A percentile compares a stretch with the other conserved stretches of the same genome.
These are phyloP conservation scores for Trichocladium uniseriatum DNA, from an alignment of 495 filamentous ascomycete species.

Conservation along the genomic window DNA sequence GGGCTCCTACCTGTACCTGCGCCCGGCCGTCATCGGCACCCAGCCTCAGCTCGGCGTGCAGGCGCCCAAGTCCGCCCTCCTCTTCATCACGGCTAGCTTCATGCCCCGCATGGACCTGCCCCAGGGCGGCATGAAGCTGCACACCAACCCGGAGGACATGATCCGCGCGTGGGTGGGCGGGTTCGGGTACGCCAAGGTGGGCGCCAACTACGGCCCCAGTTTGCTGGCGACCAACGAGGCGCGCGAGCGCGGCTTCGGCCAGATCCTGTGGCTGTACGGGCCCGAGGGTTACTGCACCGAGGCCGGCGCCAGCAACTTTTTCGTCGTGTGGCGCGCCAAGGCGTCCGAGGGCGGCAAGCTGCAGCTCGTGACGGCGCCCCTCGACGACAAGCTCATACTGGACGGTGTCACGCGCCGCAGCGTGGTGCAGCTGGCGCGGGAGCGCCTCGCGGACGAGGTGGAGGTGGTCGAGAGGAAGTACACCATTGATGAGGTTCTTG, in stretches of 20 bases:
- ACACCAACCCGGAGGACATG: constrained; percentile 66
- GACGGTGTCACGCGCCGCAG: constrained; percentile 75
- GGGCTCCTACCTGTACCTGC: constrained; percentile 61
- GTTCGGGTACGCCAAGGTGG: constrained; percentile 83
- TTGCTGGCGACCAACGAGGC: constrained; percentile 70
- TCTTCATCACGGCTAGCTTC: constrained; percentile 68
- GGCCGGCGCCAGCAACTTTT: constrained; percentile 89
- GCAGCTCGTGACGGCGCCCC: constrained; percentile 73
- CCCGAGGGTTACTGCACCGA: constrained; percentile 69
- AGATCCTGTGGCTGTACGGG: constrained; percentile 89
- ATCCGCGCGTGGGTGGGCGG: constrained; percentile 89
- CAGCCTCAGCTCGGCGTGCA: constrained; percentile 73
- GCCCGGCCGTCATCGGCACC: constrained; percentile 79
- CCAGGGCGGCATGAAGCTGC: constrained; percentile 58
- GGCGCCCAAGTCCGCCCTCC: constrained; percentile 68
- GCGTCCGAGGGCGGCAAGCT: constrained; percentile 41
- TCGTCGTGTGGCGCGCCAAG: constrained; percentile 67
- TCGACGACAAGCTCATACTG: constrained; percentile 74
- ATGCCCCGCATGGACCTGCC: constrained; percentile 57
- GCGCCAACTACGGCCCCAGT: constrained; percentile 83
- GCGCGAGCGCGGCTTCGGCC: constrained; percentile 59
- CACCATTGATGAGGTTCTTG: constrained; percentile 67
- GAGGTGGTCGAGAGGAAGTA: constrained; percentile 74
- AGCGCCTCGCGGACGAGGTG: constrained; percentile 49
- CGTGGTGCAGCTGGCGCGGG: constrained; percentile 61